Evolutionary conservation across 106 monocot genomes (phyloP).

Genomic region (Dendrobium huoshanense): DNA sequence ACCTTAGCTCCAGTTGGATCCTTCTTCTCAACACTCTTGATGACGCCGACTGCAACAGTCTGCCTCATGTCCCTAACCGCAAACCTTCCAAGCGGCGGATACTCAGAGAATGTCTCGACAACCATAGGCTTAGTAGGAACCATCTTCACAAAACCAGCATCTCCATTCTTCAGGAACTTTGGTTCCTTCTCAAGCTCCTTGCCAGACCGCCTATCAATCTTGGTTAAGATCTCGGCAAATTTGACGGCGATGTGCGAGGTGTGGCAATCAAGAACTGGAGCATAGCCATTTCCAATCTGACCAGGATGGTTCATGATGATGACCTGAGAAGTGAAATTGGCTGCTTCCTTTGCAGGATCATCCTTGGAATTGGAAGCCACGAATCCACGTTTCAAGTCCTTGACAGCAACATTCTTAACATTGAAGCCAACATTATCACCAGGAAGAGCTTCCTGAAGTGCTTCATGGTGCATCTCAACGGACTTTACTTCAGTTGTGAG

Average conservation of each 20-base stretch:
- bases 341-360: conserved; percentile 19
- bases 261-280: conserved; percentile 49
- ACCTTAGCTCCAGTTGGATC: conserved; percentile 67
- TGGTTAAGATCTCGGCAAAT: conserved; percentile 48
- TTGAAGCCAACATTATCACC: conserved; percentile 23
- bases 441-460: conserved; percentile 13
- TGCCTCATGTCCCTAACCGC: conserved; percentile 75
- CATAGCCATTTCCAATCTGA: conserved; percentile 9
- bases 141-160: conserved; percentile 76
- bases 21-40: conserved; percentile 82
- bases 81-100: conserved; percentile 65
- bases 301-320: conserved; percentile 28
- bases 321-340: conserved; percentile 17
- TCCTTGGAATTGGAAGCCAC: conserved; percentile 15
- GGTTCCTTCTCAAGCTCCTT: conserved; percentile 60
- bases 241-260: conserved; percentile 54
- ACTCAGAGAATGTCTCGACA: conserved; percentile 74
- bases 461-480: conserved; percentile 24
- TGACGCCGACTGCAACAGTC: conserved; percentile 80
- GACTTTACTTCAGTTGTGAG: conserved; percentile 19
- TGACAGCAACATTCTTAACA: conserved; percentile 23
- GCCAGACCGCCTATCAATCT: conserved; percentile 49
- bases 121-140: conserved; percentile 79
- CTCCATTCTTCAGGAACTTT: conserved; percentile 71
- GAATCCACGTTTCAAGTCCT: conserved; percentile 17